Evolutionary conservation across 2,329 filamentous ascomycete genomes (phyloP).

Genomic region (Epichloe amarillans): DNA sequence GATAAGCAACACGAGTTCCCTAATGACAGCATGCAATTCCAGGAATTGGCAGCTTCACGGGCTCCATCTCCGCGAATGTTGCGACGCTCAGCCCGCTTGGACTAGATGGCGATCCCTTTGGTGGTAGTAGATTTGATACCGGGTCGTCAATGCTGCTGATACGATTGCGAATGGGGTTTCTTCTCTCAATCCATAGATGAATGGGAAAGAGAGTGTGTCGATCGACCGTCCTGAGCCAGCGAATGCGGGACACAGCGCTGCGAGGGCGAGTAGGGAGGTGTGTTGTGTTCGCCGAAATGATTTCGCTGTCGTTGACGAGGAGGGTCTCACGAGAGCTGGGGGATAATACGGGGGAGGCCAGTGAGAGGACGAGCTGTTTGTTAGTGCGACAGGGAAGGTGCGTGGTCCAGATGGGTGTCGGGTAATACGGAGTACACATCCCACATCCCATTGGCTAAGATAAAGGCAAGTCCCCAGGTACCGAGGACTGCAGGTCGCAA

Average conservation of each 20-base stretch:
- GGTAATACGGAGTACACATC: too few relatives aligned
- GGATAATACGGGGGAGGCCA: not conserved
- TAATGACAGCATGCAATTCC: conserved; percentile 9
- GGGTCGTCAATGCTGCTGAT: not conserved
- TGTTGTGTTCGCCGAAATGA: not conserved
- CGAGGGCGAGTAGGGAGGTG: not conserved
- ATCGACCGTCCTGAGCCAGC: not conserved
- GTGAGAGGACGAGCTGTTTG: not conserved
- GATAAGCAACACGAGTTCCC: not conserved
- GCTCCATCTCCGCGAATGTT: conserved; percentile 27
- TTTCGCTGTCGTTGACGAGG: conserved; percentile 1
- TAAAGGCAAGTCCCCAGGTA: too few relatives aligned
- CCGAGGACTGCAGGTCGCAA: not conserved
- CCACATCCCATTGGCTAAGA: too few relatives aligned
- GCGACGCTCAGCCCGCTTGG: conserved; percentile 6
- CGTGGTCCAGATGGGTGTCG: not conserved
- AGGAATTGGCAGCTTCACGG: conserved; percentile 14
- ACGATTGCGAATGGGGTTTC: not conserved
- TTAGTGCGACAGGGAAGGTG: conserved; percentile 1
- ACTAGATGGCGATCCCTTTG: not conserved
- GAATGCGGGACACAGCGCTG: not conserved
- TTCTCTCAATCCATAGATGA: not conserved
- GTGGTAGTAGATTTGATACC: not conserved
- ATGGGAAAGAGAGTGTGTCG: not conserved
- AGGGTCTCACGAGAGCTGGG: conserved; percentile 3